Percentiles rank a stretch among this genome's conserved stretches.
Conservation (phyloP, 371 early-diverging fungal genomes). For the Blakeslea trispora region DNA sequence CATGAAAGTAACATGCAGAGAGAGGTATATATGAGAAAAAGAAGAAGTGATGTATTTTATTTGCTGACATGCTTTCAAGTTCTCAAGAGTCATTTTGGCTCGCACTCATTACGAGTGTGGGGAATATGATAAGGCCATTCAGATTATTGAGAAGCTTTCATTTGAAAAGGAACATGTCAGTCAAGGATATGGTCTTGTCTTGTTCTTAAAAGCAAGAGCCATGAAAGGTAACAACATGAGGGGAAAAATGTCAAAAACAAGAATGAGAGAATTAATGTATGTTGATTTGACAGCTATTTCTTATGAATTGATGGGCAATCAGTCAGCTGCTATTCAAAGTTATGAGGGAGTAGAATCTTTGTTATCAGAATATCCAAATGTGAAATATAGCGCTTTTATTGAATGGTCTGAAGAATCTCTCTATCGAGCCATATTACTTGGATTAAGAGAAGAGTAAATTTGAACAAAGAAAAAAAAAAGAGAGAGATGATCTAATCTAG, state of each 20-base stretch:
- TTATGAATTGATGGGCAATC: constrained; percentile 53
- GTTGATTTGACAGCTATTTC: constrained; percentile 43
- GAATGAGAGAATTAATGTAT: too few relatives aligned
- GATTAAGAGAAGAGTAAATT: constrained; percentile 53
- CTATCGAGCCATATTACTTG: constrained; percentile 63
- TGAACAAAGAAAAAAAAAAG: background rate
- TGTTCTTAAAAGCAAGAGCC: constrained; percentile 51
- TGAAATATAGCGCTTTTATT: constrained; percentile 48
- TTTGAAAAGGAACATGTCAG: constrained; percentile 35
- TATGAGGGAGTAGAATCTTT: constrained; percentile 54
- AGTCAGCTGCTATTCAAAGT: constrained; percentile 44
- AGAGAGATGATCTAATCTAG: background rate
- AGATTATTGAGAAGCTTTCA: constrained; percentile 29
- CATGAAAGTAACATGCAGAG: constrained; percentile 18
- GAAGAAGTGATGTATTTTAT: background rate
- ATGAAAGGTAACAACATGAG: constrained; percentile 54
- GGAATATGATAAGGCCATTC: constrained; percentile 33
- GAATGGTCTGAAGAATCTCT: constrained; percentile 75
- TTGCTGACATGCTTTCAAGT: constrained; percentile 22
- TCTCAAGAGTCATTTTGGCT: constrained; percentile 46
- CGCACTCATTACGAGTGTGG: constrained; percentile 42
- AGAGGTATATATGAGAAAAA: too few relatives aligned
- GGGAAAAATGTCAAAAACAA: too few relatives aligned
- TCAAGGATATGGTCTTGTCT: constrained; percentile 54
- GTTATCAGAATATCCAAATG: constrained; percentile 36